These are phyloP conservation scores for Parmales sp. DNA, from an alignment of 108 stramenopile species.

Conservation along the genomic window DNA sequence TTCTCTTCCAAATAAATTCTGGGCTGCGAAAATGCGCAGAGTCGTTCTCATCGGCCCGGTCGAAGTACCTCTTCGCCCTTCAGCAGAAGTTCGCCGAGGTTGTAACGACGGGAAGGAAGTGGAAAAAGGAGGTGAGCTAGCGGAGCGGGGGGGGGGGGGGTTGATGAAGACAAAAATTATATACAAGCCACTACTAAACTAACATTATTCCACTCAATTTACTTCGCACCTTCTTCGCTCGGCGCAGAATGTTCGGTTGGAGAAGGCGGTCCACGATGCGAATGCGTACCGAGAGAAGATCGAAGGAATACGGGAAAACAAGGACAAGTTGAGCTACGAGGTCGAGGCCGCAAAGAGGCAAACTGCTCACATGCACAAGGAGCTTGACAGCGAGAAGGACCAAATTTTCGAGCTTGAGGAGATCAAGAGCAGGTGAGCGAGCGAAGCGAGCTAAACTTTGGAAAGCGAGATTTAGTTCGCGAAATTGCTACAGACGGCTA, in stretches of 20 bases:
- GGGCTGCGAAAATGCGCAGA: constrained; percentile 1
- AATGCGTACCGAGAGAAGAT: neutral
- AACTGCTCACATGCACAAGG: neutral
- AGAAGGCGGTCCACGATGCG: neutral
- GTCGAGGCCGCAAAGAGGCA: neutral
- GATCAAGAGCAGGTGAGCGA: neutral
- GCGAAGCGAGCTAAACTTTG: too few species aligned
- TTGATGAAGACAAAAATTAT: too few species aligned
- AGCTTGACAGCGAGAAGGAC: neutral
- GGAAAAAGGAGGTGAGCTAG: constrained; percentile 10
- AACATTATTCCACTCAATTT: too few species aligned
- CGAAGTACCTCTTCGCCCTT: neutral
- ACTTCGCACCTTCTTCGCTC: too few species aligned
- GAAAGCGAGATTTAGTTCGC: too few species aligned
- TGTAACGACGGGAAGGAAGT: neutral
- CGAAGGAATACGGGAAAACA: neutral
- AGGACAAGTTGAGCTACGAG: neutral
- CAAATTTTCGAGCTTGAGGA: neutral
- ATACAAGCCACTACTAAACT: too few species aligned
- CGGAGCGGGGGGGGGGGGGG: too few species aligned
- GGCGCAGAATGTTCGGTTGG: neutral
- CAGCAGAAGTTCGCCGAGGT: neutral
- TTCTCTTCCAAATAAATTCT: neutral
- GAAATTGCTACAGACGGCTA: too few species aligned
- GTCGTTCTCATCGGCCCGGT: neutral